phyloP scores from a whole-genome alignment of 441 rosid species.

The Gossypium trilobum region DNA sequence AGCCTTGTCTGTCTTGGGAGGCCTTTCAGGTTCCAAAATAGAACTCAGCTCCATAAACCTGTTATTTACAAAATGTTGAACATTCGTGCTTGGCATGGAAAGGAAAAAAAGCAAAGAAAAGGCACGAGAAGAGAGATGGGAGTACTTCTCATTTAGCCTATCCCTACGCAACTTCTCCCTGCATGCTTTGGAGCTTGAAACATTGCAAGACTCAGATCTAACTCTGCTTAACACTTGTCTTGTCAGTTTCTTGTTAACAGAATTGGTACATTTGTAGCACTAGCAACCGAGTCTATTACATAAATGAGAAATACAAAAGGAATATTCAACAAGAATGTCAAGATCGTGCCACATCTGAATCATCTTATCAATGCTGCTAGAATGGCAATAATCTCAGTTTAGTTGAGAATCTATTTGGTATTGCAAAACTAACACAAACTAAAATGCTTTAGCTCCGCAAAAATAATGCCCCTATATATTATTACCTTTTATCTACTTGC shows the following conservation, averaged over 20 bases:
- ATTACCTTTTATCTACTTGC: not conserved
- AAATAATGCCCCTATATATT: not conserved
- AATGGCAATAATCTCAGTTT: not conserved
- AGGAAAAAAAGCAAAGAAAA: not conserved
- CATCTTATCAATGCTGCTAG: not conserved
- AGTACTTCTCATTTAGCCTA: conserved; percentile 81
- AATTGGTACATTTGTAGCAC: not conserved
- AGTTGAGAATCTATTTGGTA: not conserved
- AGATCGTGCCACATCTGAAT: not conserved
- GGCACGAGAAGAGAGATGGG: conserved; percentile 4
- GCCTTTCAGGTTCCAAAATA: conserved; percentile 78
- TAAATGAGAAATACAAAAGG: not conserved
- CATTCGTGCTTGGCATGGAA: not conserved
- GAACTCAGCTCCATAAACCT: conserved; percentile 83
- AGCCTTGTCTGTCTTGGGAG: conserved; percentile 91
- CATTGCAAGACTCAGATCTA: conserved; percentile 56
- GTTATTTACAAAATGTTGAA: conserved; percentile 11
- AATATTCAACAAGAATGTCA: not conserved
- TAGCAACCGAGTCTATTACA: not conserved
- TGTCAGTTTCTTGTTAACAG: not conserved
- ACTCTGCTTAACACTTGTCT: conserved; percentile 30
- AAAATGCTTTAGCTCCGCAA: not conserved
- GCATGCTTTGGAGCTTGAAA: conserved; percentile 86
- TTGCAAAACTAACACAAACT: not conserved
- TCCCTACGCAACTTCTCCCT: conserved; percentile 95